Percentiles rank a stretch among this genome's conserved stretches.
Evolutionary conservation across 2,329 filamentous ascomycete genomes (phyloP).

Genomic region (Ophiostoma angusticollis): DNA sequence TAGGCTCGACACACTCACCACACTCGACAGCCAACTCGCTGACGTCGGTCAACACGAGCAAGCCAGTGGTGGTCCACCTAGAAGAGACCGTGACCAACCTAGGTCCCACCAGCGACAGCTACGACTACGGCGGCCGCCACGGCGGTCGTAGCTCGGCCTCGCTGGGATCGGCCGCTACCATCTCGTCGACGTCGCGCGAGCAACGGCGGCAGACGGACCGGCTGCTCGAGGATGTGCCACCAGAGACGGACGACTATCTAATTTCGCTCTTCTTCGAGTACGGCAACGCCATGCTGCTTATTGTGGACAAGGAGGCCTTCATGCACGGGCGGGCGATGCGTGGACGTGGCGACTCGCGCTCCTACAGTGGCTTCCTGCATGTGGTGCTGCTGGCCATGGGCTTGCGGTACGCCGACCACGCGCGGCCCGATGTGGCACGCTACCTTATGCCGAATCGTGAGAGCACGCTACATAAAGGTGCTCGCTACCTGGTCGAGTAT

Average conservation of each 20-base stretch:
- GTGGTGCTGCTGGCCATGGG: conserved; percentile 10
- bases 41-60: neutral
- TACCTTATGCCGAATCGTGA: conserved; percentile 2
- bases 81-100: neutral
- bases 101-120: neutral
- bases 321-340: conserved; percentile 5
- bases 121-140: neutral
- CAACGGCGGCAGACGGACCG: neutral
- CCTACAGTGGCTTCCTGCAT: conserved; percentile 10
- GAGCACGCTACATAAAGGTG: conserved; percentile 9
- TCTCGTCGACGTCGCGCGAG: neutral
- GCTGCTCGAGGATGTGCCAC: conserved; percentile 1
- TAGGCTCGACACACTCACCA: neutral
- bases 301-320: conserved; percentile 9
- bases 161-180: neutral
- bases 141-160: too few species aligned
- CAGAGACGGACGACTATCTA: conserved; percentile 10
- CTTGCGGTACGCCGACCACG: conserved; percentile 10
- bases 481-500: conserved; percentile 7
- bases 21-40: neutral
- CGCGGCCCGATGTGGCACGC: conserved; percentile 5
- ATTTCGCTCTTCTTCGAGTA: conserved; percentile 9
- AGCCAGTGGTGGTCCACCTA: neutral
- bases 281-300: conserved; percentile 10
- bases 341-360: conserved; percentile 6